Conservation (phyloP, 805 yeast genomes). For the Candida michaelii region DNA sequence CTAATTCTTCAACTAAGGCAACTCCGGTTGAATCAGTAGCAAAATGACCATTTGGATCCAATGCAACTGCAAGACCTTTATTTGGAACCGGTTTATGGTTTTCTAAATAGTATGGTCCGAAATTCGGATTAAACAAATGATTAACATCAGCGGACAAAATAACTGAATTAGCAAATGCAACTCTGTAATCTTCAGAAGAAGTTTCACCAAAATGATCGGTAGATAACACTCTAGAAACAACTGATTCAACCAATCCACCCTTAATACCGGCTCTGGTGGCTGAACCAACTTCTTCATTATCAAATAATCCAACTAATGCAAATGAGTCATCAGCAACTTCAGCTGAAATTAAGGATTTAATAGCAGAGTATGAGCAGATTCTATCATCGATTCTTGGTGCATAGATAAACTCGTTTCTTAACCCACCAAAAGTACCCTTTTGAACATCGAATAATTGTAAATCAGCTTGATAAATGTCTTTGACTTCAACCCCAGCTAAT, state of each 20-base stretch:
- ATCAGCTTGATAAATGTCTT: constrained; percentile 67
- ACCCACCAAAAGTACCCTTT: constrained; percentile 75
- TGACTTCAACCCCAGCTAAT: constrained; percentile 56
- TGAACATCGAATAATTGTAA: constrained; percentile 81
- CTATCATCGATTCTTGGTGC: constrained; percentile 87
- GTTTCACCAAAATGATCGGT: constrained; percentile 24
- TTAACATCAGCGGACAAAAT: constrained; percentile 82
- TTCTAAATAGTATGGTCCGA: constrained; percentile 64
- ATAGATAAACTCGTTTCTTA: constrained; percentile 63
- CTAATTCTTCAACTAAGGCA: constrained; percentile 70
- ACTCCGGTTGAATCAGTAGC: constrained; percentile 77
- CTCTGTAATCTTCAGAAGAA: constrained; percentile 29
- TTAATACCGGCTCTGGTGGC: constrained; percentile 78
- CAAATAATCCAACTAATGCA: constrained; percentile 64
- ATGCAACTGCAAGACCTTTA: constrained; percentile 66
- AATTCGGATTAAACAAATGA: constrained; percentile 82
- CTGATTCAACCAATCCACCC: constrained; percentile 69
- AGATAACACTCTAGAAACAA: constrained; percentile 55
- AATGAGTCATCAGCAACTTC: constrained; percentile 38
- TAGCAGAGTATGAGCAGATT: constrained; percentile 74
- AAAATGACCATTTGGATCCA: constrained; percentile 81
- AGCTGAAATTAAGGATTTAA: constrained; percentile 53
- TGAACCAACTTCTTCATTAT: constrained; percentile 84
- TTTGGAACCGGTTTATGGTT: constrained; percentile 80
- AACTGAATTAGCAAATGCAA: constrained; percentile 70